A percentile compares a stretch with the other conserved stretches of the same genome.
Conservation (phyloP, 2,329 filamentous ascomycete genomes). For the Aspergillus aculeatus region DNA sequence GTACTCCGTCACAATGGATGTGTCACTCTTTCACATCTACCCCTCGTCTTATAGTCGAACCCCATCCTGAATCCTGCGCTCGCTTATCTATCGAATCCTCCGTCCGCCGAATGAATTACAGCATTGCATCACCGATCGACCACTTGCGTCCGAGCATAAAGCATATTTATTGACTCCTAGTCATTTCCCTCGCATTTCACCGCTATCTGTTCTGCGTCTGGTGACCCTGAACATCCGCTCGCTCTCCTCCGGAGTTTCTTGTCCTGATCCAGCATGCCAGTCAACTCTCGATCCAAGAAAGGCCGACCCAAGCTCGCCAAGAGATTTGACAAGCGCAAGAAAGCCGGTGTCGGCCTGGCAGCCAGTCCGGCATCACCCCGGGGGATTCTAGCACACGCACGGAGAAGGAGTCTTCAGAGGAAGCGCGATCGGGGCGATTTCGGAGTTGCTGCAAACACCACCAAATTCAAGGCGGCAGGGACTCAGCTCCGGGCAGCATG, state of each 20-base stretch:
- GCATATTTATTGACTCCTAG: not conserved
- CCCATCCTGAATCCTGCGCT: not conserved
- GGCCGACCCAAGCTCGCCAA: not conserved
- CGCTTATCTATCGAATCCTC: not conserved
- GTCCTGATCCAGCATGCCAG: not conserved
- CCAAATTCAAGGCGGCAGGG: conserved; percentile 3
- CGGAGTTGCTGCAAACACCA: conserved; percentile 5
- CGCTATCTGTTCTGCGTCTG: not conserved
- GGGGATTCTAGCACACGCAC: conserved; percentile 15
- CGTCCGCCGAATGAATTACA: not conserved
- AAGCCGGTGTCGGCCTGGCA: conserved; percentile 10
- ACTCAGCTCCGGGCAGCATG: not conserved
- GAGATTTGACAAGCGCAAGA: conserved; percentile 9
- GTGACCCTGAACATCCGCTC: not conserved
- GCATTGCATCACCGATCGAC: not conserved
- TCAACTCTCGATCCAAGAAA: conserved; percentile 3
- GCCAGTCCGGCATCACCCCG: conserved; percentile 15
- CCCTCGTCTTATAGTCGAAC: not conserved
- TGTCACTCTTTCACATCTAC: not conserved
- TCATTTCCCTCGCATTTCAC: not conserved
- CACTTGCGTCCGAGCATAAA: not conserved
- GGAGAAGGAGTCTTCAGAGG: conserved; percentile 12
- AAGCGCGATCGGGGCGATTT: conserved; percentile 4
- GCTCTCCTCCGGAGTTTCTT: not conserved
- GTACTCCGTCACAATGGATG: not conserved